Conservation (phyloP, 2,329 filamentous ascomycete species). For the Ascochyta fabae region DNA sequence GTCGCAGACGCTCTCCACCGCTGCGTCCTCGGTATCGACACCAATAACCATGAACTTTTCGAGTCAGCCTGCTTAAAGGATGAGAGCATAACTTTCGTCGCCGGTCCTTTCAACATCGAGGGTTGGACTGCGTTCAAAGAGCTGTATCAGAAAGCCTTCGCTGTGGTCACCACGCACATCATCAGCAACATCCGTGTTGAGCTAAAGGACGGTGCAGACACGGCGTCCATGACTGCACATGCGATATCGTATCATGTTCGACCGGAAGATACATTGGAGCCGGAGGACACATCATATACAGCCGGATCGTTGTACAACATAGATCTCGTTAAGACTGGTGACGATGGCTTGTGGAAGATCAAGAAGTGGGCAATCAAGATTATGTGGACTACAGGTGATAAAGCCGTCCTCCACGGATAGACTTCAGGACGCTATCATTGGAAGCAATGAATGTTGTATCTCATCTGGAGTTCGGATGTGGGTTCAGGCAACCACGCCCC, state of each 20-base stretch:
- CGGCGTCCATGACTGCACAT: slow-evolving; percentile 27
- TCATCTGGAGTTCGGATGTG: background rate
- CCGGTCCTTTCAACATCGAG: slow-evolving; percentile 19
- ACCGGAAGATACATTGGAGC: slow-evolving; percentile 25
- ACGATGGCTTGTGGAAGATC: slow-evolving; percentile 33
- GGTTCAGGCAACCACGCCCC: background rate
- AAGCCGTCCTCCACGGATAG: slow-evolving; percentile 16
- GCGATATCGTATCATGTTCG: slow-evolving; percentile 30
- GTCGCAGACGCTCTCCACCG: slow-evolving; percentile 33
- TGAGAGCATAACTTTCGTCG: slow-evolving; percentile 24
- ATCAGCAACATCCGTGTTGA: slow-evolving; percentile 33
- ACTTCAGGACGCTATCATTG: too few relatives aligned
- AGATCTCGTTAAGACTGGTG: slow-evolving; percentile 24
- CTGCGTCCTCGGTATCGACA: slow-evolving; percentile 32
- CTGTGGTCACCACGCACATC: slow-evolving; percentile 30
- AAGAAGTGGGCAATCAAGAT: slow-evolving; percentile 35
- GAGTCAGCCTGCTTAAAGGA: slow-evolving; percentile 28
- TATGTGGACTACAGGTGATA: slow-evolving; percentile 30
- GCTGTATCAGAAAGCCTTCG: slow-evolving; percentile 25
- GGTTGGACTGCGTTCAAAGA: slow-evolving; percentile 27
- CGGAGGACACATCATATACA: slow-evolving; percentile 30
- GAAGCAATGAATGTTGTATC: background rate
- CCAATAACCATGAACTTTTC: slow-evolving; percentile 26
- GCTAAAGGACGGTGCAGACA: slow-evolving; percentile 20
- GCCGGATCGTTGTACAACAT: slow-evolving; percentile 28